Evolutionary conservation across 371 early-diverging fungal species (phyloP).

Genomic region (Apophysomyces sp.): DNA sequence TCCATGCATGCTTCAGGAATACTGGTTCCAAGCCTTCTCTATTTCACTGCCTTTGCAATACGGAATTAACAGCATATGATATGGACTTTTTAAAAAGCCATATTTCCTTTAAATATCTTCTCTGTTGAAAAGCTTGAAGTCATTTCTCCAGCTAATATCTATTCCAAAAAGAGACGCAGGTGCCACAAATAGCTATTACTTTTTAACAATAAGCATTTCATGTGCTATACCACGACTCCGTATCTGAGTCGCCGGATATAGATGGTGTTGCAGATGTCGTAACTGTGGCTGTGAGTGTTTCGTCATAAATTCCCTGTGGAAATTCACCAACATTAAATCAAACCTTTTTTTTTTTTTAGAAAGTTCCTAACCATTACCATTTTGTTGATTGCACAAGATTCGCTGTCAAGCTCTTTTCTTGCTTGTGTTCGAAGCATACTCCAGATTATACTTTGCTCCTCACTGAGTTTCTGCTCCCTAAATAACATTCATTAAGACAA

Average conservation of each 20-base stretch:
- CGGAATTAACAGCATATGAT: too few species aligned
- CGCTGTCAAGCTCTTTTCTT: neutral
- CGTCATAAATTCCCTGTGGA: neutral
- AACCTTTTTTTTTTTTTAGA: too few species aligned
- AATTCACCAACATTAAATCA: neutral
- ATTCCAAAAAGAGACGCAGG: constrained; percentile 33
- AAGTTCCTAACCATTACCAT: neutral
- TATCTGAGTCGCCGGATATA: neutral
- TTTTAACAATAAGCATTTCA: neutral
- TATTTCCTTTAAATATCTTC: too few species aligned
- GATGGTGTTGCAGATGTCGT: neutral
- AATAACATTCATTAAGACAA: neutral
- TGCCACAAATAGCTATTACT: too few species aligned
- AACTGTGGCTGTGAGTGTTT: neutral
- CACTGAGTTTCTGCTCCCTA: neutral
- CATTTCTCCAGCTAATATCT: too few species aligned
- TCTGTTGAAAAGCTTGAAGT: too few species aligned
- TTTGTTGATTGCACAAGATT: neutral
- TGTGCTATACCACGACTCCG: neutral
- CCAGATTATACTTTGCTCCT: neutral
- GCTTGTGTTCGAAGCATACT: neutral
- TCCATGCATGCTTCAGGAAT: too few species aligned
- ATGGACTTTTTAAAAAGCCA: too few species aligned
- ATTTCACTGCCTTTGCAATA: too few species aligned
- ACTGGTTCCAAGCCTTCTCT: too few species aligned